Base-by-base conservation (phyloP, 202 grass and related monocot species). In the Schoenoplectus tabernaemontani region DNA sequence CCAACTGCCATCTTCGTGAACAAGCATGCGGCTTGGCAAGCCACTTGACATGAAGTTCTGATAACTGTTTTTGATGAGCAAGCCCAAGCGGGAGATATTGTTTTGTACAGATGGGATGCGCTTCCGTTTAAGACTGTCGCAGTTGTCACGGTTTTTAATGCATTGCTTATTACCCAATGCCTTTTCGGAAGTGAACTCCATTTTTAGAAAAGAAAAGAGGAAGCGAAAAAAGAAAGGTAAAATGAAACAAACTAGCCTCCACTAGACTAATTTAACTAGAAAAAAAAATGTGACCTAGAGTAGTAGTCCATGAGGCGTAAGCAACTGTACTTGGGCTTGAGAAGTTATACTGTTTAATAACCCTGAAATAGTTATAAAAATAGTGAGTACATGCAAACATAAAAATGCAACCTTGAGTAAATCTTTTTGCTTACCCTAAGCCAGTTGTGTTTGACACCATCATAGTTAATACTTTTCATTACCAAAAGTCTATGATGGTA, bases 31-130 rank as follows among this genome's bases (percentile, higher is more conserved):
- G 76, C 86, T 86, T 1, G 88, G 96, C n/a, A 76, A 38, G 42
- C 82, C 85, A 48, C 96, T 99, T 57, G 57, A 81, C 78, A 88
- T 91, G 75, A 96, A 96, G 44, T 96, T 99, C 30, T 73, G 77
- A 69, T 99, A 99, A 60, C 82, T 84, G 64, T 89, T 85, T 64
- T 91, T n/a, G 50, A 88, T 80, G 73, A 91, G 81, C 24, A 33
- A 84, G 60, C 68, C 89, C 7, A 86, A 73, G 74, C 80, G 79
- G 76, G 85, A 84, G 7, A 65, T 80, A 80, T 23, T 22, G 59
- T 66, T 80, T 66, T 62, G 59, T 43, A 32, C 53, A 61, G 34
- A 26, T 12, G 58, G 78, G 12, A 50, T 42, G 57, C 58, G 78
- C 32, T 80, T 80, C 34, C 78, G 36, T 36, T 80, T 80, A 24